Evolutionary conservation across 192 early-diverging fungal species (phyloP).

Genomic region (Rhizophagus sp.): DNA sequence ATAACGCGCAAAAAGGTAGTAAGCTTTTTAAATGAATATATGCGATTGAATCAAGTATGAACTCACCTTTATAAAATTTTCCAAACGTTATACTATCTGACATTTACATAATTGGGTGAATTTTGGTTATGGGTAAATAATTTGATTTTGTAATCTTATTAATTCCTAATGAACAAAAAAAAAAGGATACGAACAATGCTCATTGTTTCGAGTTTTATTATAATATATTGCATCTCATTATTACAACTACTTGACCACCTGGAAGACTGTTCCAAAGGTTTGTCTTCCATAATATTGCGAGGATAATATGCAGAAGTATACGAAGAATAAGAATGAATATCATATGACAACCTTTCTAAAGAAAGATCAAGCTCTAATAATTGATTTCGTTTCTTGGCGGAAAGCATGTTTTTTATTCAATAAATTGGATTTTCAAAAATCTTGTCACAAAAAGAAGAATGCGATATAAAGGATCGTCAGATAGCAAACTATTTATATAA

Average conservation of each 20-base stretch:
- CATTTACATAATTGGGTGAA: not conserved
- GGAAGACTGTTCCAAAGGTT: slow-evolving; percentile 86
- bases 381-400: slow-evolving; percentile 2
- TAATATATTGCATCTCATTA: slow-evolving; percentile 91
- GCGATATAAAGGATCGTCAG: no score
- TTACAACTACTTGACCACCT: slow-evolving; percentile 87
- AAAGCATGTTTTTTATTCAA: not conserved
- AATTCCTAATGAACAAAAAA: not conserved
- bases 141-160: not conserved
- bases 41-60: not conserved
- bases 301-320: slow-evolving; percentile 86
- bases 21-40: not conserved
- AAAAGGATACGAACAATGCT: slow-evolving; percentile 75
- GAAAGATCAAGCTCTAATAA: not conserved
- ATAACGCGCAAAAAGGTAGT: not conserved
- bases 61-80: slow-evolving; percentile 78
- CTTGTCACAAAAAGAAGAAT: no score
- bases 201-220: slow-evolving; percentile 83
- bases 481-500: no score
- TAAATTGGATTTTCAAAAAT: no score
- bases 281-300: slow-evolving; percentile 77
- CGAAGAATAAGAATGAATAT: slow-evolving; percentile 75
- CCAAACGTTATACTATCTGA: slow-evolving; percentile 70
- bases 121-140: not conserved
- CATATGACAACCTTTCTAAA: slow-evolving; percentile 50